These are phyloP conservation scores for Venturia asperata DNA, from an alignment of 2,329 filamentous ascomycete genomes.

Conservation along the genomic window DNA sequence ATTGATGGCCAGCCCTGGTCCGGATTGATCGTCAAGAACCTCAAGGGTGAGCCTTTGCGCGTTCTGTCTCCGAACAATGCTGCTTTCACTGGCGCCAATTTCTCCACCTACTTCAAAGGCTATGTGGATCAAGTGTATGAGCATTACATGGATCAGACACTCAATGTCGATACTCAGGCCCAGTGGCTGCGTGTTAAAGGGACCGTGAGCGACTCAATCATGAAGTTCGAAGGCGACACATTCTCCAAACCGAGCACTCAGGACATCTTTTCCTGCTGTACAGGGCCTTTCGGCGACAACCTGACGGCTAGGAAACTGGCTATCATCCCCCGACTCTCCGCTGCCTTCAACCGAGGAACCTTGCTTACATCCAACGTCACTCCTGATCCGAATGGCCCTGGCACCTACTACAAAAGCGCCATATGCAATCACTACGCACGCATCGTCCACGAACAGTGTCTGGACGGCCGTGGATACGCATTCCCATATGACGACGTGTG, in stretches of 20 bases:
- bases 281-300: slow-evolving; percentile 51
- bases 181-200: slow-evolving; percentile 49
- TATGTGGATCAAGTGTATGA: slow-evolving; percentile 49
- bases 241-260: slow-evolving; percentile 52
- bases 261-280: slow-evolving; percentile 62
- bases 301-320: slow-evolving; percentile 41
- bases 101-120: slow-evolving; percentile 46
- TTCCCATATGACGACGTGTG: slow-evolving; percentile 64
- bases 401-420: slow-evolving; percentile 33
- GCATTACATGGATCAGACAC: slow-evolving; percentile 35
- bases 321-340: slow-evolving; percentile 63
- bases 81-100: slow-evolving; percentile 38
- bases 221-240: slow-evolving; percentile 40
- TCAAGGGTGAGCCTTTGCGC: slow-evolving; percentile 33
- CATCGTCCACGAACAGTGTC: slow-evolving; percentile 53
- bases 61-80: slow-evolving; percentile 41
- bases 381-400: slow-evolving; percentile 32
- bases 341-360: slow-evolving; percentile 68
- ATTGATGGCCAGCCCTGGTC: slow-evolving; percentile 54
- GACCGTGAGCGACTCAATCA: slow-evolving; percentile 38
- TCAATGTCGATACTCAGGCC: slow-evolving; percentile 52
- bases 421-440: slow-evolving; percentile 52
- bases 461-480: slow-evolving; percentile 55
- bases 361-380: slow-evolving; percentile 44
- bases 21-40: slow-evolving; percentile 44